Percentiles rank a stretch among this genome's conserved stretches.
Evolutionary conservation across 192 early-diverging fungal species (phyloP).

Genomic region (Coemansia sp.): DNA sequence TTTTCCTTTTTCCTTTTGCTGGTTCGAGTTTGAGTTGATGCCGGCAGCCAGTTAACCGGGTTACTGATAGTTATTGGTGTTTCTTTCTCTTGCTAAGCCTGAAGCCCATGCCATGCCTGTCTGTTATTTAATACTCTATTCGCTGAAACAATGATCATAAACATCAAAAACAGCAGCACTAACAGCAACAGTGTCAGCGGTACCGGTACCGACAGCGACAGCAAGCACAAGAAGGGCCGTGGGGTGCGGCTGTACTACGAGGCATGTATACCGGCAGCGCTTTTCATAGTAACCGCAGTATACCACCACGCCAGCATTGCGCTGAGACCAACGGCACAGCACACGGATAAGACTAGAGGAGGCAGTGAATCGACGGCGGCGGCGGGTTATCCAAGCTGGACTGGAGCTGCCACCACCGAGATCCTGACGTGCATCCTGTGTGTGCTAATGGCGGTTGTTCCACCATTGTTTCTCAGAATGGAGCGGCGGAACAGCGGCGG

Average conservation of each 20-base stretch:
- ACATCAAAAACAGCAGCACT: background rate
- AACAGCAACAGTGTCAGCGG: no score
- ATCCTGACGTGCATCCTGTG: background rate
- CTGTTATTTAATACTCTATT: background rate
- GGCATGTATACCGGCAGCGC: conserved; percentile 29
- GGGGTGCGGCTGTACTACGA: conserved; percentile 30
- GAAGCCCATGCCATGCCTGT: background rate
- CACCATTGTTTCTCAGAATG: conserved; percentile 4
- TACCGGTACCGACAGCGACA: background rate
- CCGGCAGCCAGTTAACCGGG: no score
- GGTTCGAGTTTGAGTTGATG: no score
- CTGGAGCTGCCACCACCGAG: background rate
- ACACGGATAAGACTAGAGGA: no score
- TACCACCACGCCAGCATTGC: background rate
- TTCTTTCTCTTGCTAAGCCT: background rate
- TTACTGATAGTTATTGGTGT: no score
- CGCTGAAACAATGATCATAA: background rate
- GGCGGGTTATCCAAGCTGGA: background rate
- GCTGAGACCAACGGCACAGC: background rate
- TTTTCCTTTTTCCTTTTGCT: no score
- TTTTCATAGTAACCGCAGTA: background rate
- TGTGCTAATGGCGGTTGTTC: background rate
- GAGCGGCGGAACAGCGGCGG: background rate
- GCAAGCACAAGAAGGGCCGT: conserved; percentile 2
- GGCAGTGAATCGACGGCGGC: no score